Conservation (phyloP, 345 rosid genomes). For the Gossypium stocksii region DNA sequence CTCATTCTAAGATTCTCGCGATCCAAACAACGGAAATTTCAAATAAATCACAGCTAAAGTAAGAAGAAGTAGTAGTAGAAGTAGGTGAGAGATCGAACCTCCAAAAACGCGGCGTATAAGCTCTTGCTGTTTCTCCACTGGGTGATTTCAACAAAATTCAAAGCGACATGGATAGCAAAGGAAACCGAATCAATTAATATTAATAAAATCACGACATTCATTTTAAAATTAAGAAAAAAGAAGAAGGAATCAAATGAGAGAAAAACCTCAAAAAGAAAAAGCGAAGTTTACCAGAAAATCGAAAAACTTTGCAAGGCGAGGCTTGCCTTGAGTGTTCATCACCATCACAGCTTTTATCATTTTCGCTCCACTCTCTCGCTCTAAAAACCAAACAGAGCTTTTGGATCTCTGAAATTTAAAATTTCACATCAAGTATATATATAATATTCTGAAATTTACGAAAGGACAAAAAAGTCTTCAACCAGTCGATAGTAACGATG, state of each 20-base stretch:
- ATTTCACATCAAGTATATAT: not conserved
- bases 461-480: not conserved
- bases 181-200: not conserved
- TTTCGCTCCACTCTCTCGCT: constrained; percentile 4
- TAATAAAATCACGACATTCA: not conserved
- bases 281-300: constrained; percentile 49
- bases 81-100: constrained; percentile 36
- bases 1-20: not conserved
- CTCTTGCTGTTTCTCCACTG: constrained; percentile 85
- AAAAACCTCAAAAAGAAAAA: not conserved
- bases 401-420: not conserved
- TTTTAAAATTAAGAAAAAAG: not conserved
- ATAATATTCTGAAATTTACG: not conserved
- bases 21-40: constrained; percentile 1
- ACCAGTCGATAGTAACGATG: not conserved
- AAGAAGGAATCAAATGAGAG: not conserved
- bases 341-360: constrained; percentile 90
- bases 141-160: constrained; percentile 30
- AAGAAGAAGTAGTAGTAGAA: not conserved
- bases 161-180: constrained; percentile 8
- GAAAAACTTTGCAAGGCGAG: constrained; percentile 85
- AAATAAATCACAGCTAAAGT: not conserved
- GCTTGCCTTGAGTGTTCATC: constrained; percentile 87
- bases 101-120: constrained; percentile 73
- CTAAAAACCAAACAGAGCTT: not conserved